Evolutionary conservation across 441 rosid genomes (phyloP), one percentile per base, ranked within the genome.

Genomic region (Jatropha podagrica): DNA sequence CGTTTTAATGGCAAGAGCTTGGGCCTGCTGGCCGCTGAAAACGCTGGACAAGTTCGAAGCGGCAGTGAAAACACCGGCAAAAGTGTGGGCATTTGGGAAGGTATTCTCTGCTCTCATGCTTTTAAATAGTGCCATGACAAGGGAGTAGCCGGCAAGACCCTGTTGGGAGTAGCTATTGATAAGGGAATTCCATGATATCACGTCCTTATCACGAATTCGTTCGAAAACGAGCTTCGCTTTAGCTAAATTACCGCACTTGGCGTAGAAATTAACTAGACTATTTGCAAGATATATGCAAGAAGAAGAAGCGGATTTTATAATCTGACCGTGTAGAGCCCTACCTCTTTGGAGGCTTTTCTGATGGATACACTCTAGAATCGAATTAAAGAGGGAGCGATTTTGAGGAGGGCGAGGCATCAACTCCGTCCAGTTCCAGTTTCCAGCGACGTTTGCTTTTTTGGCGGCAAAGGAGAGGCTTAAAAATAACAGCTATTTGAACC

Each of bases 161-260:
- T 80, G 80, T 81, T 83, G 93, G 14, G 93, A 86, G 81, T 87
- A 88, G 17, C 86, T 94, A 80, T 89, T 92, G 76, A 94, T 90
- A 80, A 94, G 91, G 76, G 88, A 90, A 73, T 91, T 94, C 95
- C 94, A 91, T 5, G 96, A 91, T 56, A 89, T 87, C 3, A 90
- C 88, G 75, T 90, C 97, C 78, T 81, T 91, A 76, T 80, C 61
- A 32, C 38, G 70, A 68, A 91, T 87, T 66, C 65, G 63, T 12
- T 85, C 85, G 74, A 94, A 94, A 11, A 91, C 84, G 62, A 81
- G 81, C 67, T 73, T 79, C 70, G 98, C 96, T 73, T 72, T 79
- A 20, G 74, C 67, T 58, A 92, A 65, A 51, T 80, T 80, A 18
- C 87, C 89, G 74, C 93, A 90, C 77, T 90, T 94, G 61, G 92